phyloP scores from a whole-genome alignment of 257 asterid species.

The Plectranthus barbatus region DNA sequence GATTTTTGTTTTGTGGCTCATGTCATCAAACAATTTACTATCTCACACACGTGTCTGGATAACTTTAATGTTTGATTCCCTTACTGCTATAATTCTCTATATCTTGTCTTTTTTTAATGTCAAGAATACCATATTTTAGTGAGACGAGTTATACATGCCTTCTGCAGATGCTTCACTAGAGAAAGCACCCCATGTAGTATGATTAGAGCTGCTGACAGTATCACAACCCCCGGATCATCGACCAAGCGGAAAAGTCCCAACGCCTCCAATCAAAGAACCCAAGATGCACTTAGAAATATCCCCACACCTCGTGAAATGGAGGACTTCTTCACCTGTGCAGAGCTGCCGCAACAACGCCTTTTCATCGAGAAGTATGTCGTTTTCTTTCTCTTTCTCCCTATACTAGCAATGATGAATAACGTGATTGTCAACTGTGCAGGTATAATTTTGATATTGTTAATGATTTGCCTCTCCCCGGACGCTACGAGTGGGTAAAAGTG shows the following conservation, averaged over 20 bases:
- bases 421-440: constrained; percentile 28
- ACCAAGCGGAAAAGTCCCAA: constrained; percentile 29
- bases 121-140: neutral
- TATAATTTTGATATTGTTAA: constrained; percentile 40
- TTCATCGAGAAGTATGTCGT: constrained; percentile 56
- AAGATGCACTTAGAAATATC: constrained; percentile 21
- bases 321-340: constrained; percentile 46
- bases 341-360: constrained; percentile 40
- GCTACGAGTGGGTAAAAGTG: constrained; percentile 43
- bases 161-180: constrained; percentile 41
- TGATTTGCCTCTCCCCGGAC: constrained; percentile 41
- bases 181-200: constrained; percentile 61
- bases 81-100: neutral
- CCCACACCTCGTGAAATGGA: constrained; percentile 53
- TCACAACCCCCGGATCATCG: constrained; percentile 36
- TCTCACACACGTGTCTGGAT: too few relatives aligned
- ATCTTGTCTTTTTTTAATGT: neutral
- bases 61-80: neutral
- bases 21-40: neutral
- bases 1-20: neutral
- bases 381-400: neutral
- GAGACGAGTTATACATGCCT: neutral
- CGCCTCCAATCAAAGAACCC: constrained; percentile 24
- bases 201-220: constrained; percentile 26
- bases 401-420: neutral